Evolutionary conservation across 192 early-diverging fungal species (phyloP), one percentile per base, ranked within the genome.

Genomic region (Coemansia sp.): DNA sequence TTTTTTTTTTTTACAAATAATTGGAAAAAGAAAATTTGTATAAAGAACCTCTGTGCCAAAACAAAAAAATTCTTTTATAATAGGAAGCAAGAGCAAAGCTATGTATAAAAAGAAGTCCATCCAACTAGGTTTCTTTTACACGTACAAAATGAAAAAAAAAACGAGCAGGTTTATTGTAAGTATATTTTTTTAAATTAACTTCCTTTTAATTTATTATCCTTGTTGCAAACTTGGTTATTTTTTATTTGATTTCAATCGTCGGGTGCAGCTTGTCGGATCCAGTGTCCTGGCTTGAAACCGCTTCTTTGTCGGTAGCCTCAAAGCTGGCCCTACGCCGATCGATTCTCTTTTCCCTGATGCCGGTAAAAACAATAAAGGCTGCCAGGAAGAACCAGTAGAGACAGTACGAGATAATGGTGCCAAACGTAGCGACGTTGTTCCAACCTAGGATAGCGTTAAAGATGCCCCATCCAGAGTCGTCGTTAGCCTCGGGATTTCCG

Each of bases 401-500:
- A 68, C 88, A 90, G 84, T 97, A 97, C 4, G 86, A 87, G 54
- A 87, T 74, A 35, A 94, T 86, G 48, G 90, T 88, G 51, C 89
- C 94, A 51, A 87, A 67, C 0, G 92, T 95, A 7, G 91, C 93
- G 22, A 87, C 78, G 64, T 89, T 90, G 62, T 75, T 87, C 91
- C 93, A 95, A 4, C 94, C 94, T 35, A 93, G 67, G 20, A 95
- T 70, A 3, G 91, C 86, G 64, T 90, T 88, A 68, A 93, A 90
- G 61, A 97, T 86, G 35, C 80, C 72, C 88, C 88, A 95, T 28
- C 87, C 88, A 32, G 67, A 72, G 38, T 72, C 59, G 15, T 84
- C 70, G 51, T 76, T 72, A 4, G 82, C 73, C 67, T 86, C 82
- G 14, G 86, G 86, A 71, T 91, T 85, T 64, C 92, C 90, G 69